A percentile compares a stretch with the other conserved stretches of the same genome.
These are phyloP conservation scores for Kodamaea sp. DNA, from an alignment of 1,139 yeast species.

Conservation along the genomic window DNA sequence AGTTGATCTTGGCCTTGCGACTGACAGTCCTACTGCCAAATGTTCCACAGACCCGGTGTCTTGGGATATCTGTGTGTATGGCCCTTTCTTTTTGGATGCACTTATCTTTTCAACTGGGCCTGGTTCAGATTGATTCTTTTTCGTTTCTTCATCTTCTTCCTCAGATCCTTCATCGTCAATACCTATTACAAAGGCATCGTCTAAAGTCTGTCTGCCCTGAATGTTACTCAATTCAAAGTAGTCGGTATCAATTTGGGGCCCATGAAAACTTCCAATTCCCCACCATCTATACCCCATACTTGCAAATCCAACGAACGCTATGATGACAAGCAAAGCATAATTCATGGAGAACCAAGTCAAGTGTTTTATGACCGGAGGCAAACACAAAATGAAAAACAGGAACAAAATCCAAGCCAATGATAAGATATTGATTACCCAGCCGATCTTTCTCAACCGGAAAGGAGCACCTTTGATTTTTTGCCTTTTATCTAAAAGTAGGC, in stretches of 20 bases:
- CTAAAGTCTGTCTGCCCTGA: constrained; percentile 14
- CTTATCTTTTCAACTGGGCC: not conserved
- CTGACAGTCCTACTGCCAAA: not conserved
- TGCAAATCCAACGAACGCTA: constrained; percentile 49
- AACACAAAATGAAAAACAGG: constrained; percentile 63
- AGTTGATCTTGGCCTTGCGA: not conserved
- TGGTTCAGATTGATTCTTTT: no score
- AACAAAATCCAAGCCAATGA: constrained; percentile 64
- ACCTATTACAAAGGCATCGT: constrained; percentile 15
- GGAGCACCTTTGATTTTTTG: constrained; percentile 69
- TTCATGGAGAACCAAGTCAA: constrained; percentile 68
- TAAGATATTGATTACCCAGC: constrained; percentile 62
- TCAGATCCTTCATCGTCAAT: constrained; percentile 17
- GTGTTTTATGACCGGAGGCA: constrained; percentile 69
- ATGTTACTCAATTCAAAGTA: constrained; percentile 42
- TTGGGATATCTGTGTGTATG: not conserved
- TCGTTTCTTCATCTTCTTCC: constrained; percentile 13
- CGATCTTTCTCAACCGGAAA: constrained; percentile 63
- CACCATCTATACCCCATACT: constrained; percentile 54
- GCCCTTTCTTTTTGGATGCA: not conserved
- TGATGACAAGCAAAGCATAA: constrained; percentile 66
- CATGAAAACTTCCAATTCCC: constrained; percentile 63
- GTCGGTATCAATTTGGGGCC: constrained; percentile 63
- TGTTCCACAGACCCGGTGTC: no score
- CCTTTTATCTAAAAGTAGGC: constrained; percentile 62